Percentiles rank a stretch among this genome's conserved stretches.
phyloP scores from a whole-genome alignment of 2,329 filamentous ascomycete genomes.

The Lachnellula willkommii region DNA sequence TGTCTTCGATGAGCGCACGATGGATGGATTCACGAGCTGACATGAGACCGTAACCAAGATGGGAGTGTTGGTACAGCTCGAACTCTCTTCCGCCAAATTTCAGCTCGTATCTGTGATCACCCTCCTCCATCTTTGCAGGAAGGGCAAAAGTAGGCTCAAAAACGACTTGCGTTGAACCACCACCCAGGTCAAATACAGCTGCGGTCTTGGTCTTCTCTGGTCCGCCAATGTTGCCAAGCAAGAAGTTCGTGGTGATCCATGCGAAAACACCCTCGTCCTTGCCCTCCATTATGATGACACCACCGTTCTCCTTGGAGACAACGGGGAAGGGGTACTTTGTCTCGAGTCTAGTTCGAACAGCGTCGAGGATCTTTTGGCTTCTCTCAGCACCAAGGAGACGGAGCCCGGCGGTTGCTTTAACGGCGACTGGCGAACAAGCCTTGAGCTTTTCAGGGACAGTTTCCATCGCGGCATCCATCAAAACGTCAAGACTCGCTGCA shows the following conservation, averaged over 20 bases:
- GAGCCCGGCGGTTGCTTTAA: slow-evolving; percentile 94
- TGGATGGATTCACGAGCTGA: slow-evolving; percentile 85
- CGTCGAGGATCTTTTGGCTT: slow-evolving; percentile 76
- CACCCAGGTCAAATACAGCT: slow-evolving; percentile 91
- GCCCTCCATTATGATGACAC: slow-evolving; percentile 95
- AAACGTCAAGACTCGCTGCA: slow-evolving; percentile 79
- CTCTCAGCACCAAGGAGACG: slow-evolving; percentile 77
- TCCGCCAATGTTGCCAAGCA: slow-evolving; percentile 93
- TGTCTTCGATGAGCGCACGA: slow-evolving; percentile 64
- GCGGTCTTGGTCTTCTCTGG: slow-evolving; percentile 87
- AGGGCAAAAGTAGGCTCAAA: slow-evolving; percentile 95
- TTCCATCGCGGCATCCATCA: slow-evolving; percentile 81
- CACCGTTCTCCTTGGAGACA: slow-evolving; percentile 75
- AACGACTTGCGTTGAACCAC: slow-evolving; percentile 96
- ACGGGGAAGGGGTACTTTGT: slow-evolving; percentile 91
- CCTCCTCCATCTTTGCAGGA: slow-evolving; percentile 76
- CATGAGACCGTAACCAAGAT: slow-evolving; percentile 96
- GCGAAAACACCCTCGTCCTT: slow-evolving; percentile 96
- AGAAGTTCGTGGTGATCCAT: slow-evolving; percentile 99
- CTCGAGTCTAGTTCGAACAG: slow-evolving; percentile 80
- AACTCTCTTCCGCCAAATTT: slow-evolving; percentile 87
- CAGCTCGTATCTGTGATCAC: slow-evolving; percentile 93
- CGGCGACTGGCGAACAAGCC: slow-evolving; percentile 88
- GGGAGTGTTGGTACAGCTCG: slow-evolving; percentile 94
- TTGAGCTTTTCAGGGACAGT: slow-evolving; percentile 84